Conservation (phyloP, 768 basidiomycete species). For the Pleurotus citrinopileatus region DNA sequence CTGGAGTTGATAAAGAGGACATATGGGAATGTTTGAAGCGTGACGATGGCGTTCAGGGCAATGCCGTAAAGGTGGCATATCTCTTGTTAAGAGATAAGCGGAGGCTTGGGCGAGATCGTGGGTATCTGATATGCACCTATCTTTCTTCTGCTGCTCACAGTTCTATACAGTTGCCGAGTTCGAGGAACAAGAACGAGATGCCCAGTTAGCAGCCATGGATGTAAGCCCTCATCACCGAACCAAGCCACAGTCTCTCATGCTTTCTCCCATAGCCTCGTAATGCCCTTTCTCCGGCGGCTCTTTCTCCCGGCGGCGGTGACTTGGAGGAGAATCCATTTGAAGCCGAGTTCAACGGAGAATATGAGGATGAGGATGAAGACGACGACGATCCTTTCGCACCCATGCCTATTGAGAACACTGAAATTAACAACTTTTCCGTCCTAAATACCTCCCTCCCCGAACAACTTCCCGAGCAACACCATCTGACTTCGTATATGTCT, state of each 20-base stretch:
- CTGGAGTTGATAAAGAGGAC: constrained; percentile 76
- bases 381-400: constrained; percentile 36
- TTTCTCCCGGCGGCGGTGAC: constrained; percentile 61
- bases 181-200: constrained; percentile 85
- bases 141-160: background rate
- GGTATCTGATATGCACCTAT: constrained; percentile 29
- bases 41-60: constrained; percentile 84
- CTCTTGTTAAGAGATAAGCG: constrained; percentile 89
- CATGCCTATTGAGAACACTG: constrained; percentile 28
- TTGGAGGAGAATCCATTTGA: constrained; percentile 81
- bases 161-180: constrained; percentile 58
- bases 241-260: background rate
- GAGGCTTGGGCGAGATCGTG: constrained; percentile 79
- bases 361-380: constrained; percentile 53
- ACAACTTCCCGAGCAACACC: constrained; percentile 58
- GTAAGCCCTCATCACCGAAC: constrained; percentile 35
- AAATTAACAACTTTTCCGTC: constrained; percentile 75
- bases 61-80: constrained; percentile 96
- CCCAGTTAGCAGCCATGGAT: constrained; percentile 75
- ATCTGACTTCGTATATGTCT: constrained; percentile 65
- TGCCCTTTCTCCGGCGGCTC: constrained; percentile 58
- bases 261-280: constrained; percentile 56
- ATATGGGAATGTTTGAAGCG: constrained; percentile 83
- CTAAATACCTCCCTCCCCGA: constrained; percentile 82
- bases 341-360: constrained; percentile 63